Conservation (phyloP, 345 rosid species). For the Eucalyptus melliodora region DNA sequence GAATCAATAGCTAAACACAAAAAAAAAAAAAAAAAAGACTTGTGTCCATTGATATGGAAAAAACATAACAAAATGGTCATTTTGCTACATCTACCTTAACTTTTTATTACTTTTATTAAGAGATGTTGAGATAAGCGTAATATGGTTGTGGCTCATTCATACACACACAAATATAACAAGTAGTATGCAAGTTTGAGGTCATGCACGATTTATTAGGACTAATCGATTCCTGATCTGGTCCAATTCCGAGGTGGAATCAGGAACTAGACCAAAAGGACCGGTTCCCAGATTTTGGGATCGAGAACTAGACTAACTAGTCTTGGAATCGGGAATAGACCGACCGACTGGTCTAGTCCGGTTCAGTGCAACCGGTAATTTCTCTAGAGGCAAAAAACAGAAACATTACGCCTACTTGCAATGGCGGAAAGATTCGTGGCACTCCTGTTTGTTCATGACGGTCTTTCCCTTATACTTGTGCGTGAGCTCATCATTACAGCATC, state of each 20-base stretch:
- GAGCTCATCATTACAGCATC: constrained; percentile 80
- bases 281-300: rapidly evolving
- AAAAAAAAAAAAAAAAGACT: too few species aligned
- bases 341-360: rapidly evolving
- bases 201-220: background rate
- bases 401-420: constrained; percentile 63
- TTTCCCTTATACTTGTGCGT: constrained; percentile 78
- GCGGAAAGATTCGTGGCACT: constrained; percentile 82
- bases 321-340: rapidly evolving
- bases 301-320: too few species aligned
- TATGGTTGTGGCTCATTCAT: background rate
- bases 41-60: background rate
- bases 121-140: background rate
- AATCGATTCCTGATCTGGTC: too few species aligned
- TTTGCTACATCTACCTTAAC: background rate
- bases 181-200: background rate
- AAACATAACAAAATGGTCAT: too few species aligned
- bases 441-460: constrained; percentile 76
- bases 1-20: background rate
- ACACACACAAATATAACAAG: background rate
- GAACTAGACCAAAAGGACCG: rapidly evolving
- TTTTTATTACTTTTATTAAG: background rate
- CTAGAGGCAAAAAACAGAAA: background rate
- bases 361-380: too few species aligned
- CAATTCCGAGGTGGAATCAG: rapidly evolving